Evolutionary conservation across 164 flowering plant species (phyloP), one percentile per base, ranked within the genome.

Genomic region (Umbilicus rupestris): DNA sequence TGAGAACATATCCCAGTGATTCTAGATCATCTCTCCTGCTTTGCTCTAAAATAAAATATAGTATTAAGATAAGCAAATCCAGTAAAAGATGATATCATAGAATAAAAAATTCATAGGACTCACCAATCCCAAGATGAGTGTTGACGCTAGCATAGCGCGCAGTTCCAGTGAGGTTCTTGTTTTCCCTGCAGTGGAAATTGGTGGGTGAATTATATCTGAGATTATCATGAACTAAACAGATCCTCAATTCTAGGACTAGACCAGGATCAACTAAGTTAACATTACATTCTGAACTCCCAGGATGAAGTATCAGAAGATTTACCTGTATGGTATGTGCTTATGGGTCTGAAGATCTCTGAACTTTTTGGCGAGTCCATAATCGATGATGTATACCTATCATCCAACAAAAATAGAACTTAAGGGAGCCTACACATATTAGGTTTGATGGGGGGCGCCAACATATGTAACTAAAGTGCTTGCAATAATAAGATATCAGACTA

Each of bases 21-120:
- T 84, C 88, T 73, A 86, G 75, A 77, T 86, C 91, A 80, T 84
- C 91, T 73, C 91, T 78, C 71, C 91, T 80, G 73, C 91, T 84
- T 84, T 86, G 91, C 67, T 86, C 91, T 86, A 79, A 31, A 75
- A 52, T 1, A 35, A 68, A 72, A 47, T 6, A 15, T 35, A 63
- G 17, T 47, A 64, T 3, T 14, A n/a, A 39, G 29, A n/a, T 39
- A 24, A 30, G n/a, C 58, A 3, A 24, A 62, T 14, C 19, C 19
- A 4, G 8, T 52, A 35, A 29, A 71, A 24, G 59, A 52, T 24
- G 30, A 52, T 52, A 66, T 19, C 15, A 31, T 37, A 22, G 11
- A 67, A 37, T 22, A 22, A 12, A n/a, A 52, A 2, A 52, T 24
- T 1, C 26, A 7, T 26, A 62, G 35, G 33, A 73, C 87, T 74